A percentile compares a stretch with the other conserved stretches of the same genome.
Conservation (phyloP, 805 yeast genomes). For the Wickerhamomyces rabaulensis region DNA sequence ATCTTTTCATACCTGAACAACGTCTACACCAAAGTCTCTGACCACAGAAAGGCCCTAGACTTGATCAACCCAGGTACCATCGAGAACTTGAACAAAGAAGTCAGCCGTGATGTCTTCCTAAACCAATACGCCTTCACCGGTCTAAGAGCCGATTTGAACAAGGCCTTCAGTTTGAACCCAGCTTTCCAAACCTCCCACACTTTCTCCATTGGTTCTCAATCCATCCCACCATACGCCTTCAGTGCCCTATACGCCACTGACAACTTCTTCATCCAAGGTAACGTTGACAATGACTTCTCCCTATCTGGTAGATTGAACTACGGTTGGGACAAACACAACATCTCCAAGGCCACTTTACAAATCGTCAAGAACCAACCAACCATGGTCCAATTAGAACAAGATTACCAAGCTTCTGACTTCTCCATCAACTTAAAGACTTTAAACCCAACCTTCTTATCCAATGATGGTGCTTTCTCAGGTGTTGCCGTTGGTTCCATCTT, state of each 20-base stretch:
- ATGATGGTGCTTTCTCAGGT: conserved; percentile 72
- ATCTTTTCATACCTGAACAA: conserved; percentile 74
- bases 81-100: conserved; percentile 92
- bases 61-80: conserved; percentile 91
- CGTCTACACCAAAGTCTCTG: conserved; percentile 63
- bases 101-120: conserved; percentile 86
- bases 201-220: conserved; percentile 79
- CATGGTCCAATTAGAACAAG: conserved; percentile 95
- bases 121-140: conserved; percentile 91
- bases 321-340: conserved; percentile 77
- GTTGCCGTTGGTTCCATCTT: conserved; percentile 87
- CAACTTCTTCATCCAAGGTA: conserved; percentile 82
- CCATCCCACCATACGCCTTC: conserved; percentile 86
- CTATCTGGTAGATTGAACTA: conserved; percentile 86
- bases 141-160: conserved; percentile 91
- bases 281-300: conserved; percentile 79
- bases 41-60: conserved; percentile 77
- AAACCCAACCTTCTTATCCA: conserved; percentile 73
- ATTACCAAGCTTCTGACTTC: conserved; percentile 84
- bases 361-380: conserved; percentile 84
- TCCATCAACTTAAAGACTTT: conserved; percentile 85
- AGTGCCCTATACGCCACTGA: conserved; percentile 87
- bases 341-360: conserved; percentile 84
- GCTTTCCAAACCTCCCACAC: conserved; percentile 96
- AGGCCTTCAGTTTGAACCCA: conserved; percentile 86